These are phyloP conservation scores for Arctium minus DNA, from an alignment of 129 eudicot genomes.

Conservation along the genomic window DNA sequence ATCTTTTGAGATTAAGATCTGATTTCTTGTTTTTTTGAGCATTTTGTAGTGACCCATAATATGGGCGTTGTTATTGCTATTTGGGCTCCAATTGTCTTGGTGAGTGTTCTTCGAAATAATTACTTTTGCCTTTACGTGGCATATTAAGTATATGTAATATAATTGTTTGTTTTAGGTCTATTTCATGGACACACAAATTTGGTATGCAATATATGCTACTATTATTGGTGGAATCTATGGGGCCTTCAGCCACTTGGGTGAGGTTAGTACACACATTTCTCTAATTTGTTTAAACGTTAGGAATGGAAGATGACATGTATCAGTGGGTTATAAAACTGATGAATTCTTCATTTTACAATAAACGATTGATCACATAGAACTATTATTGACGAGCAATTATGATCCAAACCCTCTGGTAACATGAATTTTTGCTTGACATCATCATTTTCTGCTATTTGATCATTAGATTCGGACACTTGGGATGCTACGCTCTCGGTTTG, in stretches of 20 bases:
- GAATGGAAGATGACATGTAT: background rate
- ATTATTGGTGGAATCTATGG: constrained; percentile 92
- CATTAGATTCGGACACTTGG: constrained; percentile 95
- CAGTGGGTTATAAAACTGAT: background rate
- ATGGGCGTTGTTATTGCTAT: constrained; percentile 80
- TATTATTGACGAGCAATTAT: background rate
- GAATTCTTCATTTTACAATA: background rate
- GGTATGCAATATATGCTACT: constrained; percentile 93
- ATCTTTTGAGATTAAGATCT: constrained; percentile 8
- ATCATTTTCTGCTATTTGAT: constrained; percentile 2
- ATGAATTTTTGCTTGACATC: background rate
- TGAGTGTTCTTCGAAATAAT: constrained; percentile 35
- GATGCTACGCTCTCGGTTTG: constrained; percentile 96
- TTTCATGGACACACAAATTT: constrained; percentile 97
- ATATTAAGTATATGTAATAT: constrained; percentile 7
- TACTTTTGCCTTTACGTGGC: background rate
- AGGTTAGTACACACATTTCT: constrained; percentile 56
- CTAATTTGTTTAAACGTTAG: background rate
- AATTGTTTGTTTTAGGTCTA: constrained; percentile 56
- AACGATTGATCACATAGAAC: background rate
- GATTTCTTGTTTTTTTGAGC: constrained; percentile 11
- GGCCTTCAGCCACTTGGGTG: constrained; percentile 99
- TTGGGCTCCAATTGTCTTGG: constrained; percentile 96
- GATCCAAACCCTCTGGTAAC: background rate
- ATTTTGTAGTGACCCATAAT: constrained; percentile 68